Percentiles rank a stretch among this genome's conserved stretches.
Evolutionary conservation across 495 filamentous ascomycete genomes (phyloP).

Genomic region (Baudoinia panamericana): DNA sequence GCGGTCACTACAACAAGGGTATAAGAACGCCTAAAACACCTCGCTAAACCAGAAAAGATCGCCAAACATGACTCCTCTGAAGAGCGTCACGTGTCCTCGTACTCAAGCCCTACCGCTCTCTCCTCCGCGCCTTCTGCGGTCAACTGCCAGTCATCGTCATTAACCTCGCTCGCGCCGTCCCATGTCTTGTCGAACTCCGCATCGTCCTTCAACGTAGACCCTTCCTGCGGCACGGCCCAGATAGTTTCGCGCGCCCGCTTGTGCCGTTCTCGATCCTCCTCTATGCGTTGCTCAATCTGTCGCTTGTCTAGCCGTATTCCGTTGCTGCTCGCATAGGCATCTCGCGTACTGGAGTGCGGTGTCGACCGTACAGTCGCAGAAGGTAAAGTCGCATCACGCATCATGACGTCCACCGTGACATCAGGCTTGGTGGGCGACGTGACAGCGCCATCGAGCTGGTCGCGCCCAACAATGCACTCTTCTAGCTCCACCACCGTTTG

Average conservation of each 20-base stretch:
- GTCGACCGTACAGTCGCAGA: constrained; percentile 2
- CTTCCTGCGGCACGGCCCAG: constrained; percentile 59
- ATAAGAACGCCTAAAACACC: no score
- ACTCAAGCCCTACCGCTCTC: constrained; percentile 27
- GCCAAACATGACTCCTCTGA: no score
- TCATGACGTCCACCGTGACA: constrained; percentile 3
- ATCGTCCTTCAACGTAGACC: constrained; percentile 40
- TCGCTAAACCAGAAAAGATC: no score
- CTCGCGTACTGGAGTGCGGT: constrained; percentile 10
- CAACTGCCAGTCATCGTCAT: constrained; percentile 67
- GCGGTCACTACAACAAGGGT: no score
- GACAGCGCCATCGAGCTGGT: constrained; percentile 23
- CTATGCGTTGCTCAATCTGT: constrained; percentile 87
- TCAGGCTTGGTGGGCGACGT: constrained; percentile 2
- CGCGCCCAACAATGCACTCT: constrained; percentile 62
- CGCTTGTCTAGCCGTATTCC: constrained; percentile 57
- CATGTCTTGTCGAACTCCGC: constrained; percentile 59
- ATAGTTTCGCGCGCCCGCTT: constrained; percentile 79
- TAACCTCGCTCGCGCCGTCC: constrained; percentile 68
- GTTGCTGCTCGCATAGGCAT: constrained; percentile 15
- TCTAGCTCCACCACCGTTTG: constrained; percentile 66
- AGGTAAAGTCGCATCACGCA: background rate
- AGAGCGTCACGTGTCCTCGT: constrained; percentile 19
- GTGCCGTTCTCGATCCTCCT: constrained; percentile 91
- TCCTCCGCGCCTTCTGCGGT: constrained; percentile 62